Evolutionary conservation across 495 filamentous ascomycete species (phyloP).

Genomic region (Hyphodiscus hymeniophilus): DNA sequence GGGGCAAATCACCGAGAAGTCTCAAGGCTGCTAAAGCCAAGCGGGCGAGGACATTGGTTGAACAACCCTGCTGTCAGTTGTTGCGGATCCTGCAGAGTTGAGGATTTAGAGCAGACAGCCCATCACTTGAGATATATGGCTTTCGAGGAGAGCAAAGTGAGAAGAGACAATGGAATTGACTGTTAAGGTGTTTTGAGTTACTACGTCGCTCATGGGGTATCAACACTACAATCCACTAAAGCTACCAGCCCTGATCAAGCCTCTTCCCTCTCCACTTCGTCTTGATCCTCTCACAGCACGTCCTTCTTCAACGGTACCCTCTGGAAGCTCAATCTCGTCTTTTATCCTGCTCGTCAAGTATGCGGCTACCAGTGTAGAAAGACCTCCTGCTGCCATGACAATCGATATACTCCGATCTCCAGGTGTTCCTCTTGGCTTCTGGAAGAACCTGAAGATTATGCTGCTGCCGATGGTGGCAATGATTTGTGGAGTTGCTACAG

Average conservation of each 20-base stretch:
- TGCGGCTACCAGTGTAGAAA: conserved; percentile 70
- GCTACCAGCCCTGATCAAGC: conserved; percentile 8
- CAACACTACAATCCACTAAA: conserved; percentile 15
- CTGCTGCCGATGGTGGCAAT: conserved; percentile 75
- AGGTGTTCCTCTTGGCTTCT: conserved; percentile 72
- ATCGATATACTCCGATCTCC: conserved; percentile 83
- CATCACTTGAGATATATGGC: too few relatives aligned
- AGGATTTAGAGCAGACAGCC: too few relatives aligned
- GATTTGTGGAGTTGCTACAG: conserved; percentile 80
- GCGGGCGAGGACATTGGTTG: too few relatives aligned
- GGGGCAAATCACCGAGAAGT: too few relatives aligned
- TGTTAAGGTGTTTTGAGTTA: too few relatives aligned
- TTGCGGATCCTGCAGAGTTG: too few relatives aligned
- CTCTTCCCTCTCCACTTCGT: conserved; percentile 2
- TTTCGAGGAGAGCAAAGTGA: too few relatives aligned
- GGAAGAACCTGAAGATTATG: conserved; percentile 69
- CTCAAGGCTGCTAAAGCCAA: too few relatives aligned
- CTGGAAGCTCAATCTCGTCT: conserved; percentile 19
- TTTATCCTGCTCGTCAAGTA: conserved; percentile 37
- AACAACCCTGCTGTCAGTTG: too few relatives aligned
- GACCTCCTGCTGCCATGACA: conserved; percentile 72
- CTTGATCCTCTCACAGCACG: conserved; percentile 1
- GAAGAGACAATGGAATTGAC: too few relatives aligned
- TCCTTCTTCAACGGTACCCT: conserved; percentile 7
- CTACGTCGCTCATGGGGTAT: background rate